Conservation (phyloP, 23 red algal species). For the Cyanidioschyzon merolae region DNA sequence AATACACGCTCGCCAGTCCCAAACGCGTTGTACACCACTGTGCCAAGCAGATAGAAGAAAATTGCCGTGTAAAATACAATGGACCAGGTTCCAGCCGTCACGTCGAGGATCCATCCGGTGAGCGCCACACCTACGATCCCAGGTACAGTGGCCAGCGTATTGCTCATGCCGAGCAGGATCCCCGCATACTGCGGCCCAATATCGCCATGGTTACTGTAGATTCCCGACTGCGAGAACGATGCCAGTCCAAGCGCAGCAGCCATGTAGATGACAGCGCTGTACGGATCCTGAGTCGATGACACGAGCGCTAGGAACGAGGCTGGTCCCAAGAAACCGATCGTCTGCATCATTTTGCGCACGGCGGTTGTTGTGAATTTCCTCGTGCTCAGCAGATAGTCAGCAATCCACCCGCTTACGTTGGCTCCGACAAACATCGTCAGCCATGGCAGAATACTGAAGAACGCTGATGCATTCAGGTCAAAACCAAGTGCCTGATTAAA, state of each 20-base stretch:
- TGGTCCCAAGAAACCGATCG: conserved; percentile 89
- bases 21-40: conserved; percentile 66
- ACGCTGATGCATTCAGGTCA: conserved; percentile 66
- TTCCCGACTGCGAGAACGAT: conserved; percentile 73
- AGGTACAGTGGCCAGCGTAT: conserved; percentile 83
- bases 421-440: conserved; percentile 85
- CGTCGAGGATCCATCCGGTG: conserved; percentile 87
- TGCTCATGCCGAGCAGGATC: conserved; percentile 79
- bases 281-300: conserved; percentile 35
- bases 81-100: conserved; percentile 56
- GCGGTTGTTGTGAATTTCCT: conserved; percentile 41
- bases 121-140: conserved; percentile 93
- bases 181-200: conserved; percentile 83
- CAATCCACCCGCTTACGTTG: conserved; percentile 72
- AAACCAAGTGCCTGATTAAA: conserved; percentile 94
- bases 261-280: conserved; percentile 60
- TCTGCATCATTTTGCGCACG: conserved; percentile 93
- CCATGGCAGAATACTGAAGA: conserved; percentile 89
- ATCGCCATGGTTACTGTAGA: conserved; percentile 88
- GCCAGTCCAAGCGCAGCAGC: conserved; percentile 70
- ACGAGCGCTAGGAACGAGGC: conserved; percentile 78
- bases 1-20: conserved; percentile 78
- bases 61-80: conserved; percentile 82
- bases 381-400: conserved; percentile 43
- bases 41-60: conserved; percentile 82